phyloP scores from a whole-genome alignment of 257 asterid genomes.

The Oldenlandia corymbosa region DNA sequence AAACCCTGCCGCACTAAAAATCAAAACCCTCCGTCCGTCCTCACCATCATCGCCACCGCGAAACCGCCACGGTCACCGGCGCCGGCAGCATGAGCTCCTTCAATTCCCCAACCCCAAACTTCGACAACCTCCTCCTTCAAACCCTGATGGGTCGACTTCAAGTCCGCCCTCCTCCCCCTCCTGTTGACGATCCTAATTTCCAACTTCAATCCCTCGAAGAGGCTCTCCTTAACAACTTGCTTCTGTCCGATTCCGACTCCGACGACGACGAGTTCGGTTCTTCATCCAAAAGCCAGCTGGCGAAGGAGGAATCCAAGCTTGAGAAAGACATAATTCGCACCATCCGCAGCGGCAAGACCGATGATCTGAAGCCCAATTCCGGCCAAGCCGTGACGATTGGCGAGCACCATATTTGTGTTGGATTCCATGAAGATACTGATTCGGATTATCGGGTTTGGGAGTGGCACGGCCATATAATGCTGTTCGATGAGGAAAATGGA shows the following conservation, averaged over 20 bases:
- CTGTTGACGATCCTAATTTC: constrained; percentile 28
- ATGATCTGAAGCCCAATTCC: constrained; percentile 74
- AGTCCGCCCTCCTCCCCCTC: constrained; percentile 38
- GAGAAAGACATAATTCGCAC: constrained; percentile 75
- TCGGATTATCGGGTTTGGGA: constrained; percentile 94
- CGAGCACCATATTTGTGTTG: constrained; percentile 89
- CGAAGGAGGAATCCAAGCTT: constrained; percentile 77
- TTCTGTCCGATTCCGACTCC: constrained; percentile 44
- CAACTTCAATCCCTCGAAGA: constrained; percentile 62
- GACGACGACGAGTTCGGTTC: constrained; percentile 30
- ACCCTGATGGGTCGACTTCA: constrained; percentile 81
- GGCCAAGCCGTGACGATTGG: constrained; percentile 82
- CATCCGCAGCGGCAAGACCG: constrained; percentile 51
- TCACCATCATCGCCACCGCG: constrained; percentile 5
- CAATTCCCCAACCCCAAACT: constrained; percentile 48
- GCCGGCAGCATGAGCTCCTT: constrained; percentile 37
- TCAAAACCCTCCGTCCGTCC: not conserved
- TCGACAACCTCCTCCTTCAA: constrained; percentile 83
- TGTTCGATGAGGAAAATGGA: constrained; percentile 90
- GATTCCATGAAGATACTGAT: constrained; percentile 70
- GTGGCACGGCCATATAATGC: constrained; percentile 96
- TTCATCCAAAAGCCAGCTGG: constrained; percentile 62
- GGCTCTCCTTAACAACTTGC: constrained; percentile 64
- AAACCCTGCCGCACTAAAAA: not conserved
- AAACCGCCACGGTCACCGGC: constrained; percentile 16